Evolutionary conservation across 176 grass and related monocot species (phyloP).

Genomic region (Tillandsia leiboldiana): DNA sequence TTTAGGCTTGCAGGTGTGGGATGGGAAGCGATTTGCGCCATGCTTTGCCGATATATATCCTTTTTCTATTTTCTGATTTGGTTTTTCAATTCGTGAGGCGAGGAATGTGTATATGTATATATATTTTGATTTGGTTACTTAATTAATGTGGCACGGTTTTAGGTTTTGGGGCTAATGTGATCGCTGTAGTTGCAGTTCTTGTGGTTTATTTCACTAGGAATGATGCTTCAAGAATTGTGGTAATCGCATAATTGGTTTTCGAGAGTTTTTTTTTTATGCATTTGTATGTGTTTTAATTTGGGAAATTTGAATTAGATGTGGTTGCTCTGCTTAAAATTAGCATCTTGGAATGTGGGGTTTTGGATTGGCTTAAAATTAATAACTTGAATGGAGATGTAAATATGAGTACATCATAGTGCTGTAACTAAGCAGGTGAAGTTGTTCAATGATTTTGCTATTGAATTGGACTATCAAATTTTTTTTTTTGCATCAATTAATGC

Average conservation of each 20-base stretch:
- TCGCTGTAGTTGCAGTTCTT: constrained; percentile 22
- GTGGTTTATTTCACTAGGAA: constrained; percentile 26
- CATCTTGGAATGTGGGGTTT: background rate
- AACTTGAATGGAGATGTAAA: background rate
- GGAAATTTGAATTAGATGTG: background rate
- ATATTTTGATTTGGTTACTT: background rate
- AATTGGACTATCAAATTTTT: too few species aligned
- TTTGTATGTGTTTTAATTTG: constrained; percentile 10
- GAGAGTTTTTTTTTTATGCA: background rate
- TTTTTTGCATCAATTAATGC: too few species aligned
- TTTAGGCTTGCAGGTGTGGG: constrained; percentile 50
- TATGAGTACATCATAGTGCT: too few species aligned
- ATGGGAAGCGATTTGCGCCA: constrained; percentile 46
- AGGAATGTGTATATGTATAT: background rate
- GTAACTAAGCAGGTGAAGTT: too few species aligned
- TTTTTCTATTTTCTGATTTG: constrained; percentile 8
- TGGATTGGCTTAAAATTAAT: background rate
- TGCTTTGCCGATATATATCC: constrained; percentile 95
- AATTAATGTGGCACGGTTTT: constrained; percentile 38
- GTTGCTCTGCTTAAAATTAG: too few species aligned
- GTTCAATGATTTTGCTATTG: too few species aligned
- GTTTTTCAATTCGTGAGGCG: background rate
- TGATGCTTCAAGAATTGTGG: constrained; percentile 20
- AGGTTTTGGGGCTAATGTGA: constrained; percentile 48
- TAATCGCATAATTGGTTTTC: constrained; percentile 13